Evolutionary conservation across 805 yeast genomes (phyloP).

Genomic region (Spathaspora gorwiae): DNA sequence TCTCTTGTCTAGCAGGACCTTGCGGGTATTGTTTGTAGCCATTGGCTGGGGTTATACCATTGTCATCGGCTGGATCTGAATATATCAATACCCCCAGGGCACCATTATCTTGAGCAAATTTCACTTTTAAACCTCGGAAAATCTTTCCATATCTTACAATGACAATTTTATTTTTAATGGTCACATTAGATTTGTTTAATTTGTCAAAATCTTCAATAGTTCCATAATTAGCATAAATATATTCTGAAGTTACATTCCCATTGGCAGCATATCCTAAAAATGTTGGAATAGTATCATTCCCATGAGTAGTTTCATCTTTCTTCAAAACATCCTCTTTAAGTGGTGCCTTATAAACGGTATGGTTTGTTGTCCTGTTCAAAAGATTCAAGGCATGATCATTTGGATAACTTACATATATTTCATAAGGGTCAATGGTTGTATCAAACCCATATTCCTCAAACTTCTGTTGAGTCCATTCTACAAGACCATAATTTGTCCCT

Average conservation of each 20-base stretch:
- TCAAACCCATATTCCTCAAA: slow-evolving; percentile 49
- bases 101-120: slow-evolving; percentile 58
- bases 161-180: slow-evolving; percentile 52
- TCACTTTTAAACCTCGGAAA: slow-evolving; percentile 53
- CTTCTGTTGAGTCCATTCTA: slow-evolving; percentile 47
- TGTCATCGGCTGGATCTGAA: slow-evolving; percentile 59
- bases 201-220: slow-evolving; percentile 47
- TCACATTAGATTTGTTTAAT: slow-evolving; percentile 37
- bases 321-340: slow-evolving; percentile 45
- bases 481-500: slow-evolving; percentile 41
- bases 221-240: slow-evolving; percentile 61
- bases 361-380: slow-evolving; percentile 20
- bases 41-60: slow-evolving; percentile 47
- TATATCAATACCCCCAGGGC: slow-evolving; percentile 59
- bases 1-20: slow-evolving; percentile 63
- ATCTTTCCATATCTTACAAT: slow-evolving; percentile 51
- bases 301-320: slow-evolving; percentile 37
- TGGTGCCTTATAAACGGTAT: slow-evolving; percentile 42
- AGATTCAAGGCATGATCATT: slow-evolving; percentile 40
- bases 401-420: slow-evolving; percentile 53
- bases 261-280: slow-evolving; percentile 63
- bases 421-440: slow-evolving; percentile 50
- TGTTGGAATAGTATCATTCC: slow-evolving; percentile 40
- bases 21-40: slow-evolving; percentile 55
- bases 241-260: slow-evolving; percentile 55